Evolutionary conservation across 768 basidiomycete genomes (phyloP).

Genomic region (Amanita inopinata): DNA sequence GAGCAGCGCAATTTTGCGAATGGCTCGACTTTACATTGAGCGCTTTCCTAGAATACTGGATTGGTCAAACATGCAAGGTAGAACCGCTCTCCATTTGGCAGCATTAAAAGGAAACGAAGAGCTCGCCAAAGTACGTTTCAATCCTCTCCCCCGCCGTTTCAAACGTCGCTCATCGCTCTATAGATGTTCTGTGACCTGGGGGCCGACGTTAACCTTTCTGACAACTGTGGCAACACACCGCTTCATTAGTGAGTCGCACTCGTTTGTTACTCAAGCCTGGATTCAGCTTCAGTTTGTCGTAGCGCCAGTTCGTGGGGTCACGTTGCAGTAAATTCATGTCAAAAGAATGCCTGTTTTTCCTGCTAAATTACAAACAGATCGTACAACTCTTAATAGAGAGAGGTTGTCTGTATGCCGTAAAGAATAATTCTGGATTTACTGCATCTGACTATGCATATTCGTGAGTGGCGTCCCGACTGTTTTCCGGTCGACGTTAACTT

Average conservation of each 20-base stretch:
- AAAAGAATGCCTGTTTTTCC: conserved; percentile 5
- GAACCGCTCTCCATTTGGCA: conserved; percentile 83
- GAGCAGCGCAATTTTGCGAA: conserved; percentile 66
- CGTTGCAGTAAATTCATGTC: conserved; percentile 46
- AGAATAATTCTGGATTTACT: conserved; percentile 88
- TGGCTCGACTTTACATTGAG: conserved; percentile 82
- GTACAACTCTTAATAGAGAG: conserved; percentile 83
- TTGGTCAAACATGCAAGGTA: conserved; percentile 88
- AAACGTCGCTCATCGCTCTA: conserved; percentile 12
- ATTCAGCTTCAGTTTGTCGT: conserved; percentile 9
- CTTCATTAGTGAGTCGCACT: conserved; percentile 87
- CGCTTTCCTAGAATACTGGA: conserved; percentile 82
- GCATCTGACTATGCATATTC: conserved; percentile 92
- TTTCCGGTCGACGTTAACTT: conserved; percentile 4
- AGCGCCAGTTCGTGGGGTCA: conserved; percentile 89
- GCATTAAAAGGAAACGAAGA: conserved; percentile 85
- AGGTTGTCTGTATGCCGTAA: conserved; percentile 73
- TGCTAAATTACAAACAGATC: conserved; percentile 33
- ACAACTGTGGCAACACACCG: conserved; percentile 87
- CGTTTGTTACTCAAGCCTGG: conserved; percentile 4
- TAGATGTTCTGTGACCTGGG: conserved; percentile 89
- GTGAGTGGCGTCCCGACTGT: conserved; percentile 28
- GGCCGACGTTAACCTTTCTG: conserved; percentile 83
- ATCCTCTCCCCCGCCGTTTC: conserved; percentile 1
- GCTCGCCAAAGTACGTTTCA: conserved; percentile 62